phyloP scores from a whole-genome alignment of 2,329 filamentous ascomycete species.

The Ophiocordyceps sinensis region DNA sequence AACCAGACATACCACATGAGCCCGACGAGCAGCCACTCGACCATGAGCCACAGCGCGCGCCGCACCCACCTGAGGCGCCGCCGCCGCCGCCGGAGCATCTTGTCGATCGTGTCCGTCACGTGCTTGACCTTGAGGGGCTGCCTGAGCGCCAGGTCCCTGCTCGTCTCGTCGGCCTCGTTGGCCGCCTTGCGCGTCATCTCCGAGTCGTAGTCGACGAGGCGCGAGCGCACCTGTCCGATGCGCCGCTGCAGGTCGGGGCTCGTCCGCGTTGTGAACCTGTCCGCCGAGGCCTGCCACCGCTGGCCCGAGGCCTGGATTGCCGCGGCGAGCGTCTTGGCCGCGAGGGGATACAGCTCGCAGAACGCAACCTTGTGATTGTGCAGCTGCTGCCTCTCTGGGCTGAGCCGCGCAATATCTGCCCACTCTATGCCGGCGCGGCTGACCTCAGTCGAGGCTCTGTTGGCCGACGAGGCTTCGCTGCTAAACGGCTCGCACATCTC shows the following conservation, averaged over 20 bases:
- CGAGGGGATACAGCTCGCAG: conserved; percentile 33
- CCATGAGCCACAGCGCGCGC: conserved; percentile 60
- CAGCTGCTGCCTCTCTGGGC: conserved; percentile 17
- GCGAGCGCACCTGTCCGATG: conserved; percentile 31
- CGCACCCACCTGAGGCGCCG: conserved; percentile 59
- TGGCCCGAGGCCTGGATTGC: conserved; percentile 33
- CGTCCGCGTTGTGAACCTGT: conserved; percentile 42
- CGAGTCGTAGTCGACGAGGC: conserved; percentile 37
- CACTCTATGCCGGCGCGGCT: conserved; percentile 17
- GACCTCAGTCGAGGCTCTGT: conserved; percentile 9
- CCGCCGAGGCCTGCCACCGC: conserved; percentile 43
- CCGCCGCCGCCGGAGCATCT: conserved; percentile 56
- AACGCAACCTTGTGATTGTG: conserved; percentile 22
- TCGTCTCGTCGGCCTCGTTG: conserved; percentile 69
- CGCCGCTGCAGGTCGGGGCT: conserved; percentile 35
- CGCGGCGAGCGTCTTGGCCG: conserved; percentile 34
- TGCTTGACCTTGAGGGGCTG: conserved; percentile 70
- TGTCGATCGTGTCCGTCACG: conserved; percentile 64
- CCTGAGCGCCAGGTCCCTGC: conserved; percentile 58
- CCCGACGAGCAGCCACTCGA: conserved; percentile 79
- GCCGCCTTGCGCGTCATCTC: conserved; percentile 51
- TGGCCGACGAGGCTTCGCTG: conserved; percentile 5
- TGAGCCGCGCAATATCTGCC: conserved; percentile 28
- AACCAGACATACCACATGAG: conserved; percentile 95
- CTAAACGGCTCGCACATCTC: conserved; percentile 23